Conservation (phyloP, 345 rosid species). For the Linum usitatissimum region DNA sequence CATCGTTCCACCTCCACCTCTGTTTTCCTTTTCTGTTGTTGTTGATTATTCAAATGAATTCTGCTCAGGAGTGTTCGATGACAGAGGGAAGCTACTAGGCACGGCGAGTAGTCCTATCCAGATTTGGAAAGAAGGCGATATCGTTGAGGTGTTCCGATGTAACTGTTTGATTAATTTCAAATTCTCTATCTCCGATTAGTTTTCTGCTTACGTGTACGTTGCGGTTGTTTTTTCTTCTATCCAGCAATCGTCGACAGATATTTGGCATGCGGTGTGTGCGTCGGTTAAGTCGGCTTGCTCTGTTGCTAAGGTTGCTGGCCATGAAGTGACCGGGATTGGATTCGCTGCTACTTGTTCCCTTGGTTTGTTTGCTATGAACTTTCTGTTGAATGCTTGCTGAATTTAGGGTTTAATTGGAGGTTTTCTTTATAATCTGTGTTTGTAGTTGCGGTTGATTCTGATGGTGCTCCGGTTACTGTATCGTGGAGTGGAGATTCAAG, state of each 20-base stretch:
- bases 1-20: not conserved
- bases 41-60: not conserved
- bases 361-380: conserved; percentile 21
- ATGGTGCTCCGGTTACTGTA: conserved; percentile 91
- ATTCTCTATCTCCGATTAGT: not conserved
- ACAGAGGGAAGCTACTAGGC: conserved; percentile 70
- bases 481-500: conserved; percentile 97
- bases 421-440: conserved; percentile 3
- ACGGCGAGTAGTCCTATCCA: conserved; percentile 86
- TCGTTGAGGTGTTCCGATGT: conserved; percentile 48
- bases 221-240: conserved; percentile 1
- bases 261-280: conserved; percentile 95
- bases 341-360: conserved; percentile 96
- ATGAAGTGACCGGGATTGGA: conserved; percentile 66
- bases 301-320: conserved; percentile 53
- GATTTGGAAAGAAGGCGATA: conserved; percentile 85
- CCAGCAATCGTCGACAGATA: conserved; percentile 98
- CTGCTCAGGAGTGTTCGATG: conserved; percentile 68
- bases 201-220: too few relatives aligned
- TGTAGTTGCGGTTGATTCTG: conserved; percentile 92
- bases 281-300: conserved; percentile 70
- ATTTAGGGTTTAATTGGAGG: not conserved
- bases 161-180: too few relatives aligned
- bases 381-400: not conserved
- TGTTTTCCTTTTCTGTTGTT: not conserved